These are phyloP conservation scores for Leccinum arenicola DNA, from an alignment of 768 basidiomycete genomes.

Conservation along the genomic window DNA sequence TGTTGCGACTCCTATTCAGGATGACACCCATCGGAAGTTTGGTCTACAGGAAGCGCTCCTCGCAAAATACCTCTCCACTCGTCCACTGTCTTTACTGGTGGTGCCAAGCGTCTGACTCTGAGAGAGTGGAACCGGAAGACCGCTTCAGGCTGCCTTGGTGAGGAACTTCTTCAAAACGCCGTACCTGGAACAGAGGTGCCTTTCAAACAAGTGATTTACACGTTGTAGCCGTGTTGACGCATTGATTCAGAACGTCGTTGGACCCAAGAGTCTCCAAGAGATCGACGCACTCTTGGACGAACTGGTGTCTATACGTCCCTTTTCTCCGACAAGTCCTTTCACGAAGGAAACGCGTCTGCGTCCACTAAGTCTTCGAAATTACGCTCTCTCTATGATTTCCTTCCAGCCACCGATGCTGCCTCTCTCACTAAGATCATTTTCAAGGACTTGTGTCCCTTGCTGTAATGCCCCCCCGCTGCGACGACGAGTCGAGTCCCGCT, in stretches of 20 bases:
- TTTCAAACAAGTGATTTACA: not conserved
- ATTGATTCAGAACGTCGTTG: slow-evolving; percentile 17
- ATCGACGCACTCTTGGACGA: slow-evolving; percentile 71
- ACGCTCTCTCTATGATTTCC: slow-evolving; percentile 51
- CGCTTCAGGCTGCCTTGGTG: slow-evolving; percentile 66
- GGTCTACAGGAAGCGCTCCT: slow-evolving; percentile 69
- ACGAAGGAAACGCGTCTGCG: slow-evolving; percentile 25
- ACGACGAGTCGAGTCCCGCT: slow-evolving; percentile 48
- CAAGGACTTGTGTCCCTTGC: slow-evolving; percentile 77
- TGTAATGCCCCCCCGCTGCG: slow-evolving; percentile 41
- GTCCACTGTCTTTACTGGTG: slow-evolving; percentile 27
- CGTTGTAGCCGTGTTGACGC: slow-evolving; percentile 3
- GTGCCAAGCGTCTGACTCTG: slow-evolving; percentile 30
- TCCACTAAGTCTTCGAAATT: slow-evolving; percentile 40
- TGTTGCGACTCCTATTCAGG: slow-evolving; percentile 80
- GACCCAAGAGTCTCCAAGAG: slow-evolving; percentile 39
- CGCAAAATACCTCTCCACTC: slow-evolving; percentile 46
- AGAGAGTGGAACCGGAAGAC: slow-evolving; percentile 41
- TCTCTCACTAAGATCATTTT: slow-evolving; percentile 85
- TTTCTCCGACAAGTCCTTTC: slow-evolving; percentile 55
- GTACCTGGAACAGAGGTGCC: slow-evolving; percentile 36
- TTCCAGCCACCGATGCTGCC: slow-evolving; percentile 62
- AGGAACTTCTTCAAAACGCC: slow-evolving; percentile 49
- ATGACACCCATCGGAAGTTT: slow-evolving; percentile 64
- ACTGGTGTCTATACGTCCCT: slow-evolving; percentile 60